Conservation (phyloP, 495 filamentous ascomycete genomes). For the Penicillium fimorum region DNA sequence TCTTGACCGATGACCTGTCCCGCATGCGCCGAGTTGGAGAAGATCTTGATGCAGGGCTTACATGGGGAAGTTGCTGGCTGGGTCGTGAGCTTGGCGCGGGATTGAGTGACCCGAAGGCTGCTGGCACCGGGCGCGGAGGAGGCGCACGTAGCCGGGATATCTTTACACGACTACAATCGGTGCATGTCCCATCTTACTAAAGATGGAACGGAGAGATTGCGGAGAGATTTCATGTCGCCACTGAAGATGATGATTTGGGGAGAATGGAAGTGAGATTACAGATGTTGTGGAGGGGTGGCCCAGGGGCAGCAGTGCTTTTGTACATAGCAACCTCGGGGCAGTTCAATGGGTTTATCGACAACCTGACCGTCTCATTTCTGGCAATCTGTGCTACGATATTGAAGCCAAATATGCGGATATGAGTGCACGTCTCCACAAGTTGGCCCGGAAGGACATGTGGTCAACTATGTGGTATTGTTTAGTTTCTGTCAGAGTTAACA, state of each 20-base stretch:
- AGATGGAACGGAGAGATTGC: background rate
- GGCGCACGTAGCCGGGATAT: background rate
- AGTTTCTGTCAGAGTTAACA: too few species aligned
- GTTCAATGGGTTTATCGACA: background rate
- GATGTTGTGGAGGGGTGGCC: background rate
- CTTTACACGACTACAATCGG: background rate
- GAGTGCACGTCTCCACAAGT: too few species aligned
- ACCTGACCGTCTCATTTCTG: background rate
- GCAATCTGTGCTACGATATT: too few species aligned
- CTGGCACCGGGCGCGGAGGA: background rate
- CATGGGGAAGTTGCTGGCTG: background rate
- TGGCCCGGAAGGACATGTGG: too few species aligned
- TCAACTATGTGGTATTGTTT: too few species aligned
- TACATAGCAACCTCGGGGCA: background rate
- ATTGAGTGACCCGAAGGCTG: background rate
- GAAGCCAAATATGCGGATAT: too few species aligned
- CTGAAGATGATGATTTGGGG: background rate
- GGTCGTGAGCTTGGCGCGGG: background rate
- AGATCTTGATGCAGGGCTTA: background rate
- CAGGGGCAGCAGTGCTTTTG: background rate
- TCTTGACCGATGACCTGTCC: background rate
- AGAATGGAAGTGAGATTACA: background rate
- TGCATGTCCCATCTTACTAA: background rate
- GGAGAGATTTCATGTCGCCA: background rate
- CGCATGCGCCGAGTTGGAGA: background rate